Conservation (phyloP, 2,329 filamentous ascomycete species). For the Rutstroemia sp. region DNA sequence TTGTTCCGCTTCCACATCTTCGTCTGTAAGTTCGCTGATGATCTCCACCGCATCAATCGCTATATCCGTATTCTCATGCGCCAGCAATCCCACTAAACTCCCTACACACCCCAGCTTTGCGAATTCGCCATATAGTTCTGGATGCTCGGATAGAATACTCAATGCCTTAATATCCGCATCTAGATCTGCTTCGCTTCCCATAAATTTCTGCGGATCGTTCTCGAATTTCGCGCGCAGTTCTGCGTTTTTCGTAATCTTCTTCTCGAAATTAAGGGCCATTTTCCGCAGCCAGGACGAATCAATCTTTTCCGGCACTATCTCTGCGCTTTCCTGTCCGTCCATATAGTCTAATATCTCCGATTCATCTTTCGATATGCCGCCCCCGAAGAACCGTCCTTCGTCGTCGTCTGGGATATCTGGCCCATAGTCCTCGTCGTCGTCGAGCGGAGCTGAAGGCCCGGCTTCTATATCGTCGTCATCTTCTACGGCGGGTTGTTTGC, state of each 20-base stretch:
- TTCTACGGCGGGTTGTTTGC: constrained; percentile 22
- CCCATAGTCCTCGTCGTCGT: constrained; percentile 47
- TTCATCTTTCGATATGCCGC: constrained; percentile 76
- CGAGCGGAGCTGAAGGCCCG: constrained; percentile 44
- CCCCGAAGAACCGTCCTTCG: constrained; percentile 91
- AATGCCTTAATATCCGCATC: constrained; percentile 82
- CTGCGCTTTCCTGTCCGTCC: constrained; percentile 52
- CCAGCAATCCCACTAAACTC: constrained; percentile 72
- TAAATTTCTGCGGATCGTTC: constrained; percentile 71
- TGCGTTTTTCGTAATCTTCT: constrained; percentile 83
- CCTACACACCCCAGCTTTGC: constrained; percentile 64
- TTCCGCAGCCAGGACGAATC: constrained; percentile 78
- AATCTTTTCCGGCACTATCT: constrained; percentile 59
- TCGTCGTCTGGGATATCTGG: constrained; percentile 63
- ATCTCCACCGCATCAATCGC: constrained; percentile 88
- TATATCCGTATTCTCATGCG: constrained; percentile 96
- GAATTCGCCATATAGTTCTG: constrained; percentile 76
- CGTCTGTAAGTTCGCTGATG: constrained; percentile 83
- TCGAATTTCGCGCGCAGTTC: constrained; percentile 83
- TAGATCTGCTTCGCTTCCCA: constrained; percentile 79
- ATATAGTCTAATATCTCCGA: constrained; percentile 83
- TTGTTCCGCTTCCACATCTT: constrained; percentile 77
- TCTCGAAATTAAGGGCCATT: constrained; percentile 77
- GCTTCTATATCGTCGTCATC: constrained; percentile 39
- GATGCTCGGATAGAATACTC: constrained; percentile 80